Conservation (phyloP, 2,329 filamentous ascomycete genomes). For the Diplodia intermedia region DNA sequence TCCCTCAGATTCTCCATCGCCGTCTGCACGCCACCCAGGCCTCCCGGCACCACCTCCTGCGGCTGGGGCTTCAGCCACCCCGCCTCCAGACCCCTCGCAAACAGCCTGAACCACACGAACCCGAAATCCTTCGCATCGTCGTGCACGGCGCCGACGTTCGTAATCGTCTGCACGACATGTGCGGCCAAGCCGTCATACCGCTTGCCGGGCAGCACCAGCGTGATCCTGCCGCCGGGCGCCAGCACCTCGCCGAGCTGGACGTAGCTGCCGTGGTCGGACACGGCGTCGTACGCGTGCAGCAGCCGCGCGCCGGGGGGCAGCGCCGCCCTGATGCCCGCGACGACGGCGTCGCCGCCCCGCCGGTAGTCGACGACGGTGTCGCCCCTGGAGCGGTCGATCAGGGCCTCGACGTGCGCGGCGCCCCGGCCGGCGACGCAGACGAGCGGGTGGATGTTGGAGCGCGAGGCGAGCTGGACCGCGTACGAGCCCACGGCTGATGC, state of each 20-base stretch:
- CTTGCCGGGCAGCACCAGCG: slow-evolving; percentile 52
- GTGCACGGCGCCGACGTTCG: slow-evolving; percentile 36
- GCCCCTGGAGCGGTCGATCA: slow-evolving; percentile 59
- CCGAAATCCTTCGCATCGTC: slow-evolving; percentile 45
- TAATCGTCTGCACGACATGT: slow-evolving; percentile 10
- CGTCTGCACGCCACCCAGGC: slow-evolving; percentile 40
- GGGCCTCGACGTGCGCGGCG: slow-evolving; percentile 56
- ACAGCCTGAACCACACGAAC: slow-evolving; percentile 43
- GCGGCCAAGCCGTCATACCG: slow-evolving; percentile 43
- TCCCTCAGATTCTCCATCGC: slow-evolving; percentile 41
- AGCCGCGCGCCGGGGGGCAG: slow-evolving; percentile 38
- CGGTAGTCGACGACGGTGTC: slow-evolving; percentile 69
- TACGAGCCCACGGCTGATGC: slow-evolving; percentile 65
- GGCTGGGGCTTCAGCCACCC: slow-evolving; percentile 48
- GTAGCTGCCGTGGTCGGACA: slow-evolving; percentile 42
- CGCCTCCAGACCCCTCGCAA: slow-evolving; percentile 44
- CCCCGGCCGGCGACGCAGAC: slow-evolving; percentile 66
- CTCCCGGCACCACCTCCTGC: slow-evolving; percentile 42
- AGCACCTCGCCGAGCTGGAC: slow-evolving; percentile 50
- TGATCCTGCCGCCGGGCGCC: slow-evolving; percentile 44
- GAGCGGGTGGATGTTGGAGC: slow-evolving; percentile 65
- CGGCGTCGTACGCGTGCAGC: slow-evolving; percentile 44
- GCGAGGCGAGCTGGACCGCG: slow-evolving; percentile 62
- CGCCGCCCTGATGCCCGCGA: slow-evolving; percentile 40
- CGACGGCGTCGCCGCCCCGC: slow-evolving; percentile 38